Percentiles rank a stretch among this genome's conserved stretches.
phyloP scores from a whole-genome alignment of 2,329 filamentous ascomycete genomes.

The Hypoxylon sp. region DNA sequence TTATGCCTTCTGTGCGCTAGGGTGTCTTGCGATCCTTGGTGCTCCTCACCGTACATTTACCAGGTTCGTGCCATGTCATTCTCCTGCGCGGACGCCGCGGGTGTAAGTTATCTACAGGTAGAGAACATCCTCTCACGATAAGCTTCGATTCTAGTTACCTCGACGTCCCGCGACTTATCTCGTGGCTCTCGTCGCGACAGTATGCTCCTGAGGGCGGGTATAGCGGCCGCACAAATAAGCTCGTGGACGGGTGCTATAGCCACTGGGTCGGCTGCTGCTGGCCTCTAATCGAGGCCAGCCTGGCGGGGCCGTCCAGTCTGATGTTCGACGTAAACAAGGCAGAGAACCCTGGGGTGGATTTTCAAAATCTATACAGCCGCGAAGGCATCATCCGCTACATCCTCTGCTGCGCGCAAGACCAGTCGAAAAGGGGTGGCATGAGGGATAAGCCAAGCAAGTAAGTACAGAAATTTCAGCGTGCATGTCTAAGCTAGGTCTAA shows the following conservation, averaged over 20 bases:
- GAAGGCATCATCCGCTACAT: slow-evolving; percentile 91
- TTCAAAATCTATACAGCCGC: slow-evolving; percentile 68
- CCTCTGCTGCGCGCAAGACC: slow-evolving; percentile 83
- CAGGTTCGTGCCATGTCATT: slow-evolving; percentile 61
- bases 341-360: slow-evolving; percentile 35
- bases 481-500: slow-evolving; percentile 25
- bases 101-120: slow-evolving; percentile 32
- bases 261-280: slow-evolving; percentile 98
- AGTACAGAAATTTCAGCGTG: slow-evolving; percentile 48
- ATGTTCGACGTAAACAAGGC: slow-evolving; percentile 33
- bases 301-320: slow-evolving; percentile 59
- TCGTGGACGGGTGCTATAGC: slow-evolving; percentile 97
- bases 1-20: slow-evolving; percentile 94
- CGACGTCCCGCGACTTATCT: slow-evolving; percentile 76
- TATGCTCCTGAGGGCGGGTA: slow-evolving; percentile 92
- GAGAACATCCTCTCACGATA: slow-evolving; percentile 34
- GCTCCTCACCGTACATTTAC: slow-evolving; percentile 77
- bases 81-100: slow-evolving; percentile 48
- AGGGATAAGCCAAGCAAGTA: slow-evolving; percentile 93
- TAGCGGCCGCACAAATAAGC: slow-evolving; percentile 93
- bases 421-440: slow-evolving; percentile 75
- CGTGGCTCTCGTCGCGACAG: slow-evolving; percentile 90
- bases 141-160: slow-evolving; percentile 66
- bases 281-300: slow-evolving; percentile 83
- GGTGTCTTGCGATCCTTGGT: slow-evolving; percentile 85